Base-by-base conservation (phyloP, 208 protist genomes). In the Trypanosoma avium region DNA sequence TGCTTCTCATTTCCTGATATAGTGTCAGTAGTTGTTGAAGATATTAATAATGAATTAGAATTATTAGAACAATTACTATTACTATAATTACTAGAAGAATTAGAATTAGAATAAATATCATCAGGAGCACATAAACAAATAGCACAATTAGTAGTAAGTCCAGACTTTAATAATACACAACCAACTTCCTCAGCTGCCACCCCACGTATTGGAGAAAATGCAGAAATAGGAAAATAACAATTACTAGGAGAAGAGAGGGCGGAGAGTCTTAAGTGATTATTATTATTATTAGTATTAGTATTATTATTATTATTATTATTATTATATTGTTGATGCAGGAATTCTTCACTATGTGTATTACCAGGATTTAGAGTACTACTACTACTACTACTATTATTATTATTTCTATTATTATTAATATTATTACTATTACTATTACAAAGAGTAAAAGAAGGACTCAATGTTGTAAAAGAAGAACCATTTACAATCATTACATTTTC, bases 111-210 rank as follows among this genome's bases (percentile, higher is more conserved):
- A 53, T 53, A 7, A 12, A 10, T 38, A 32, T 61, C 55, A 19
- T 61, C 55, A 9, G 7, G 55, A 12, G 4, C 17, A 9, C 35
- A 61, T 10, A 61, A 29, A 32, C 55, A 61, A 33, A 61, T 61
- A 3, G 36, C 32, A 17, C 55, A 61, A 9, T 38, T 36, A 17
- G 36, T 48, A 33, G 35, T 17, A 1, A 33, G 17, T 48, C 36
- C 36, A 9, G 55, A 4, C 0, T 17, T 9, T 19, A 61, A 29
- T 24, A 27, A 4, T 10, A 61, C 38, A 32, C 55, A 61, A 19
- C 55, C 55, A 48, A 61, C 55, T 32, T 61, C 55, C 27, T 61
- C 48, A 9, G 55, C 55, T 8, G 55, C 55, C 1, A 61, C 55
- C 0, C 55, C 55, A 29, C 55, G 55, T 17, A 61, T 36, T 1